phyloP scores from a whole-genome alignment of 1,284 basidiomycete species.

The Tilletiaria anomala region DNA sequence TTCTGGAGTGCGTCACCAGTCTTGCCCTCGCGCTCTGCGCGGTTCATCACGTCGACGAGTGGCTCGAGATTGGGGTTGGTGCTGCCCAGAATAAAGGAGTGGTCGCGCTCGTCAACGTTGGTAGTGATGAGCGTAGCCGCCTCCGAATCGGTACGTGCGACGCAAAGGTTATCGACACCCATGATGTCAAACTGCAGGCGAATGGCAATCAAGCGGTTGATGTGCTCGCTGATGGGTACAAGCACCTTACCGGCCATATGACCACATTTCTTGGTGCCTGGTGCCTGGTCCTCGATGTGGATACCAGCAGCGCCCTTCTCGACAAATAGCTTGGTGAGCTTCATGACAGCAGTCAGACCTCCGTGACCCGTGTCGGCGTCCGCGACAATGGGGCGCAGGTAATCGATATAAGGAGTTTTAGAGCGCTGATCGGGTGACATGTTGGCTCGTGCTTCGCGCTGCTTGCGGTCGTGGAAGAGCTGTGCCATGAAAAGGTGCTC shows the following conservation, averaged over 20 bases:
- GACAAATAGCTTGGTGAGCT: constrained; percentile 79
- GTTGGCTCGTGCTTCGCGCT: constrained; percentile 45
- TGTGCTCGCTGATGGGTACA: constrained; percentile 58
- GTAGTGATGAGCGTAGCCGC: constrained; percentile 91
- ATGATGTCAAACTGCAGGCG: constrained; percentile 65
- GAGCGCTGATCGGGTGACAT: constrained; percentile 54
- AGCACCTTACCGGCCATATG: constrained; percentile 61
- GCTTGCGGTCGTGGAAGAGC: constrained; percentile 51
- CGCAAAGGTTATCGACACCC: constrained; percentile 61
- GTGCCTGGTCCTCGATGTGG: constrained; percentile 80
- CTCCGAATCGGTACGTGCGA: constrained; percentile 64
- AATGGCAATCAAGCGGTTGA: constrained; percentile 62
- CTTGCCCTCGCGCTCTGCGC: constrained; percentile 67
- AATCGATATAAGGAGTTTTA: constrained; percentile 41
- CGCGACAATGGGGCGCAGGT: constrained; percentile 42
- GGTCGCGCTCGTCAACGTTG: constrained; percentile 92
- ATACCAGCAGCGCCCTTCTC: constrained; percentile 79
- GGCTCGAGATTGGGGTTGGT: constrained; percentile 59
- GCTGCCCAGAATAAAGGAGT: constrained; percentile 83
- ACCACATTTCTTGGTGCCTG: constrained; percentile 56
- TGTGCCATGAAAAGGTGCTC: constrained; percentile 53
- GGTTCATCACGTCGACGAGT: constrained; percentile 65
- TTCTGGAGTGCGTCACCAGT: constrained; percentile 65
- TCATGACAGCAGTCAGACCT: constrained; percentile 89
- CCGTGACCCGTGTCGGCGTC: constrained; percentile 56